These are phyloP conservation scores for Diaporthe capsici DNA, from an alignment of 2,329 filamentous ascomycete genomes.

Conservation along the genomic window DNA sequence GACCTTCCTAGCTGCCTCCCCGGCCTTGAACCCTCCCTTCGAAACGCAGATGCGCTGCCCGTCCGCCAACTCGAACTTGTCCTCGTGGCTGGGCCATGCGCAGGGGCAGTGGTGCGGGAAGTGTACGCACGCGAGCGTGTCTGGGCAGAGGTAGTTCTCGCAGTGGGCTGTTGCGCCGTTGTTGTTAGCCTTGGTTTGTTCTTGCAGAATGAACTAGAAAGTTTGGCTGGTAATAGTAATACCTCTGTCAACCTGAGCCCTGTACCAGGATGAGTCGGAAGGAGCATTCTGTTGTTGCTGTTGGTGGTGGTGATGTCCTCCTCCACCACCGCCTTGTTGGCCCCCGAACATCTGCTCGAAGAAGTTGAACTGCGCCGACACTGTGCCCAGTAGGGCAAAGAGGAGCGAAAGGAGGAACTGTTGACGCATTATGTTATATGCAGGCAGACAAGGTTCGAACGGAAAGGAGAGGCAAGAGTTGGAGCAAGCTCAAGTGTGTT, in stretches of 20 bases:
- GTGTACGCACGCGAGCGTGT: conserved; percentile 93
- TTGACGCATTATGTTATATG: conserved; percentile 50
- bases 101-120: conserved; percentile 98
- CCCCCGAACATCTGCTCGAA: conserved; percentile 97
- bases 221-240: conserved; percentile 53
- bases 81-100: conserved; percentile 80
- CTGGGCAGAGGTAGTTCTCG: conserved; percentile 93
- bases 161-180: conserved; percentile 74
- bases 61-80: conserved; percentile 82
- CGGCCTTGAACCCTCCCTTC: conserved; percentile 80
- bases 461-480: not conserved
- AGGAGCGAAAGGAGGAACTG: conserved; percentile 56
- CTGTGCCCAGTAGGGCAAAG: conserved; percentile 73
- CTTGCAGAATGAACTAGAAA: not conserved
- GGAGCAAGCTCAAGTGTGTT: not conserved
- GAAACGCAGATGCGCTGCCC: conserved; percentile 81
- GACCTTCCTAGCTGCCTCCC: conserved; percentile 81
- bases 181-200: conserved; percentile 3
- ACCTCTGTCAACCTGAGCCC: conserved; percentile 78
- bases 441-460: too few relatives aligned
- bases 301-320: conserved; percentile 62
- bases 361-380: conserved; percentile 90
- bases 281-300: conserved; percentile 82
- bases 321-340: conserved; percentile 57
- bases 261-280: conserved; percentile 87